phyloP scores from a whole-genome alignment of 306 rosid species.

The Trichosanthes cucumerina region DNA sequence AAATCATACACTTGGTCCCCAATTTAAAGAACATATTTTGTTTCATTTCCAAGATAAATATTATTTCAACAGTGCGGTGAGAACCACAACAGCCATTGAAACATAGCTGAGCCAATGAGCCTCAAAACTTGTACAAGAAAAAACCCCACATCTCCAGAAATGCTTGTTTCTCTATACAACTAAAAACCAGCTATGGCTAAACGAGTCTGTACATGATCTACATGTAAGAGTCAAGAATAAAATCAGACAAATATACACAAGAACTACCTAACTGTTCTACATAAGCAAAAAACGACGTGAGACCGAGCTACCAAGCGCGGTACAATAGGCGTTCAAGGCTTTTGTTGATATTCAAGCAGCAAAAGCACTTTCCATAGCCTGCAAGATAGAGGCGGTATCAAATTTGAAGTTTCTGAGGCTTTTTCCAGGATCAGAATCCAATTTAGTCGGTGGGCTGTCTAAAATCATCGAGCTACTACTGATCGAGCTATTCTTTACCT shows the following conservation, averaged over 20 bases:
- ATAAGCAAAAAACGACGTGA: constrained; percentile 8
- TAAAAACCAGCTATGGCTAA: background rate
- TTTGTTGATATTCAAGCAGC: constrained; percentile 16
- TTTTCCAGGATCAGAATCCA: constrained; percentile 61
- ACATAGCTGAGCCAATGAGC: background rate
- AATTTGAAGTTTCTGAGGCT: constrained; percentile 75
- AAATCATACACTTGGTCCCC: no score
- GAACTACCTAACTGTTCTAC: background rate
- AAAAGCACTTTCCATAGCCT: constrained; percentile 65
- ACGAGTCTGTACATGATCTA: constrained; percentile 10
- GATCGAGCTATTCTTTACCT: constrained; percentile 49
- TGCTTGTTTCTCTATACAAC: background rate
- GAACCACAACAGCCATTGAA: background rate
- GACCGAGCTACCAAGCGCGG: constrained; percentile 17
- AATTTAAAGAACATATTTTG: no score
- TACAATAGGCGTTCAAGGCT: constrained; percentile 29
- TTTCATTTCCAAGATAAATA: background rate
- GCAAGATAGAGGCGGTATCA: constrained; percentile 45
- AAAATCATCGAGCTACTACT: constrained; percentile 38
- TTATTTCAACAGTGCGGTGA: background rate
- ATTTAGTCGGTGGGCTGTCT: constrained; percentile 46
- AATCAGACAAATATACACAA: background rate
- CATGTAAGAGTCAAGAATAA: background rate
- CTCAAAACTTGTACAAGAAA: background rate
- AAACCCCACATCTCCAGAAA: background rate